Base-by-base conservation (phyloP, 345 rosid genomes). In the Linum tenue region DNA sequence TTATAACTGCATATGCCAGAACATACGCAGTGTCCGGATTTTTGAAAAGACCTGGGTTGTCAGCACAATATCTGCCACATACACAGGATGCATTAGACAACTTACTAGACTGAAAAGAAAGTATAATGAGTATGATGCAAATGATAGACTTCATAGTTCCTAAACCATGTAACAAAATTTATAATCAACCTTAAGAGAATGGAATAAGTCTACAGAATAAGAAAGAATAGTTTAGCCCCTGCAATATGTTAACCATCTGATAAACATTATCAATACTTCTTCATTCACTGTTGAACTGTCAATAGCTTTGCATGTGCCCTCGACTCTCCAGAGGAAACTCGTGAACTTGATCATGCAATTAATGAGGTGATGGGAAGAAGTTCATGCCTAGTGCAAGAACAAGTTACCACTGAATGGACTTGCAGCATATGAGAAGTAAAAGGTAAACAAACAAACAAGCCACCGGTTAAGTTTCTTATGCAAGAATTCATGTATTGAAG, bases 1-100 rank as follows among this genome's bases (percentile, higher is more conserved):
- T 84, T 76, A 94, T 94, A 79, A 94, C 96, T 62, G 97, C 95
- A 79, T 94, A 94, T 67, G 99, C 99, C 76, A 94, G 99, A 80
- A 94, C 92, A 81, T 94, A 94, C 51, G 99, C 99, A 65, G 99
- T 94, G 69, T 94, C 99, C 65, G 99, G 96, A 77, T 94, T 94
- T 79, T 85, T 85, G 79, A 90, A 88, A 62, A 94, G 95, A 70
- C 84, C 96, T 14, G 96, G 96, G 74, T 90, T 90, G 76, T 90
- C 88, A 68, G 97, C 95, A 75, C 96, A 90, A 80, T 88, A 94
- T 80, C 99, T 94, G 86, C 85, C 65, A 73, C 60, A 76, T 39
- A 42, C 50, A 73, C 59, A 62, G 41, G 1, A 39, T 31, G 37
- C 4, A 43, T 38, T 9, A 10, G 40, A n/a, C 17, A 39, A 41